Evolutionary conservation across 2,329 filamentous ascomycete genomes (phyloP).

Genomic region (Periconia sp.): DNA sequence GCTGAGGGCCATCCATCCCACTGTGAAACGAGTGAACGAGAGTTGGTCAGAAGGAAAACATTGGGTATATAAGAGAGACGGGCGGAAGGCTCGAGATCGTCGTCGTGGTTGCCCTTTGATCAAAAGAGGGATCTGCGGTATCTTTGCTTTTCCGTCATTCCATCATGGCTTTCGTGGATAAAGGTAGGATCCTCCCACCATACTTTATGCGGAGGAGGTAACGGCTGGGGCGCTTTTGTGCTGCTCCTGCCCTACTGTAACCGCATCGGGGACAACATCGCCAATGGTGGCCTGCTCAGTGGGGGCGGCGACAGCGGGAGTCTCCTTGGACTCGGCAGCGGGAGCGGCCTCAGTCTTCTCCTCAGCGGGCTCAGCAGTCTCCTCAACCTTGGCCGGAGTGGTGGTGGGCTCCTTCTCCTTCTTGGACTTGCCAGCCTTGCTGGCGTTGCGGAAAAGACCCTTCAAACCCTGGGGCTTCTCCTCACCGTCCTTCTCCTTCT

Average conservation of each 20-base stretch:
- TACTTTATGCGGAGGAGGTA: slow-evolving; percentile 46
- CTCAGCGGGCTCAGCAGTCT: slow-evolving; percentile 31
- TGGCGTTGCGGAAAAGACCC: slow-evolving; percentile 43
- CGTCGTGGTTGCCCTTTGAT: slow-evolving; percentile 38
- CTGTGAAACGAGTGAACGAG: slow-evolving; percentile 27
- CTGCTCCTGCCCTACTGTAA: slow-evolving; percentile 44
- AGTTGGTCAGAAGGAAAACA: slow-evolving; percentile 19
- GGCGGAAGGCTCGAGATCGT: slow-evolving; percentile 32
- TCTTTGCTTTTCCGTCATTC: slow-evolving; percentile 48
- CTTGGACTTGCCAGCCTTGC: slow-evolving; percentile 44
- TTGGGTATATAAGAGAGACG: slow-evolving; percentile 30
- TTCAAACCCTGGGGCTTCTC: slow-evolving; percentile 30
- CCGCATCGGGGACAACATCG: slow-evolving; percentile 42
- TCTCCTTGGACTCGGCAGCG: slow-evolving; percentile 33
- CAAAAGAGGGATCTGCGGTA: slow-evolving; percentile 43
- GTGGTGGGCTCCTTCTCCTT: slow-evolving; percentile 38
- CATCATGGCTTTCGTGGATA: slow-evolving; percentile 45
- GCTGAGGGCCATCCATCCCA: slow-evolving; percentile 36
- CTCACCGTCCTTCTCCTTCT: slow-evolving; percentile 57
- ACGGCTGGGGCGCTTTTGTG: slow-evolving; percentile 43
- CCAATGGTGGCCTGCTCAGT: slow-evolving; percentile 37
- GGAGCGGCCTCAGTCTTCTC: slow-evolving; percentile 19
- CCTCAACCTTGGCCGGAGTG: slow-evolving; percentile 39
- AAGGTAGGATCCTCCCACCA: slow-evolving; percentile 44
- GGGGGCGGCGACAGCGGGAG: slow-evolving; percentile 21